Conservation (phyloP, 176 grass and related monocot genomes). For the Carex myosuroides region DNA sequence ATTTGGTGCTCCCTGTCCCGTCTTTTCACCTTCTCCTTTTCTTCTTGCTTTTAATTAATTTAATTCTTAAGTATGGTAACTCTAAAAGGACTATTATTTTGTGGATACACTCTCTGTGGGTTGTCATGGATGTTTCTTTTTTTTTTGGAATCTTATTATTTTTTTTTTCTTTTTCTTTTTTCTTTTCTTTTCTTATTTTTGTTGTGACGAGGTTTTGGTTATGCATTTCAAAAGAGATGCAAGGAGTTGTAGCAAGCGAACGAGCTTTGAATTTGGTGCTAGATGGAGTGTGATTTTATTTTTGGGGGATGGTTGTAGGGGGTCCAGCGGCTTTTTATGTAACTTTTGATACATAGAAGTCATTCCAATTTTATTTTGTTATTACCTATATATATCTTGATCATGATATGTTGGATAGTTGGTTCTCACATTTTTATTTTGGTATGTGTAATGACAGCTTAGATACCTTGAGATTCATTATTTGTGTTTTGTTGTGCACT, state of each 20-base stretch:
- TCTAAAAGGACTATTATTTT: slow-evolving; percentile 27
- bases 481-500: not conserved
- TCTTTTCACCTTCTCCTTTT: slow-evolving; percentile 6
- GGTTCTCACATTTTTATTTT: not conserved
- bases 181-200: not conserved
- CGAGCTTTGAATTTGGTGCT: not conserved
- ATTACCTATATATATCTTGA: slow-evolving; percentile 5
- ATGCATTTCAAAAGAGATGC: slow-evolving; percentile 16
- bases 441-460: not conserved
- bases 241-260: not conserved
- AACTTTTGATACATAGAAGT: slow-evolving; percentile 23
- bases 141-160: slow-evolving; percentile 13
- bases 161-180: not conserved
- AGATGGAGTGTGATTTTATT: not conserved
- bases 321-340: not conserved
- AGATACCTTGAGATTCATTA: slow-evolving; percentile 5
- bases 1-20: slow-evolving; percentile 25
- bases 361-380: slow-evolving; percentile 20
- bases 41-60: slow-evolving; percentile 37
- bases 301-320: not conserved
- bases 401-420: slow-evolving; percentile 1
- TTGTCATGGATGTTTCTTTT: slow-evolving; percentile 25
- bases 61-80: slow-evolving; percentile 26
- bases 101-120: slow-evolving; percentile 27
- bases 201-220: slow-evolving; percentile 13